Base-by-base conservation (phyloP, 176 grass and related monocot species). In the Puya raimondii region DNA sequence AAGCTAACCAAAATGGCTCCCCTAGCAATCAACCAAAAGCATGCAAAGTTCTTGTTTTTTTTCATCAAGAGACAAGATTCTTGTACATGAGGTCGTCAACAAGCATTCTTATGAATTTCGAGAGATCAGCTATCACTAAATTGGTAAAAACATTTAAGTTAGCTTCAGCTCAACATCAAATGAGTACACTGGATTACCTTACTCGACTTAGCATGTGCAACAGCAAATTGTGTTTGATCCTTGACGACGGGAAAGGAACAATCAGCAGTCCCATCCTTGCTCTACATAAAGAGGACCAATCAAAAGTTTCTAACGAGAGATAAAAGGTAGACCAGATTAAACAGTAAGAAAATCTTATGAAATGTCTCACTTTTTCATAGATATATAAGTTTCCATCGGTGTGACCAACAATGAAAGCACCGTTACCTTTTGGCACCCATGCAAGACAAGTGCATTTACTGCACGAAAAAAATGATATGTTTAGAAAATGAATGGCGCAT, bases 221-320 rank as follows among this genome's bases (percentile, higher is more conserved):
- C 84, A 69, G 76, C 64, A 76, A 88, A 76, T 64, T 91, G 87
- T 73, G 64, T 84, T 79, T 78, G 84, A 86, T 99, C 94, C 78
- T 91, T 93, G 47, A 99, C 54, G 61, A 78, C 82, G 51, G 90
- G 87, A 86, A 99, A 93, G 12, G 87, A 71, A 80, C 86, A 85
- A 84, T 99, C 94, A 72, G 87, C 86, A 70, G 80, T 99, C 64
- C 90, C 90, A 88, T 99, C 90, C 75, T 99, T 99, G 72, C 75
- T 86, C 90, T 99, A 68, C 22, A 74, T 52, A 75, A 74, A 72
- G 4, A 78, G 12, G 72, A 77, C 21, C 74, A 66, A 64, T 23
- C 70, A 33, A 78, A 78, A 21, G 79, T 71, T 33, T 78, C 48
- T 63, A 76, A 72, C 23, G 7, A 50, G 51, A 47, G 70, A 61